Evolutionary conservation across 331 rosid genomes (phyloP).

Genomic region (Malus hybrid): DNA sequence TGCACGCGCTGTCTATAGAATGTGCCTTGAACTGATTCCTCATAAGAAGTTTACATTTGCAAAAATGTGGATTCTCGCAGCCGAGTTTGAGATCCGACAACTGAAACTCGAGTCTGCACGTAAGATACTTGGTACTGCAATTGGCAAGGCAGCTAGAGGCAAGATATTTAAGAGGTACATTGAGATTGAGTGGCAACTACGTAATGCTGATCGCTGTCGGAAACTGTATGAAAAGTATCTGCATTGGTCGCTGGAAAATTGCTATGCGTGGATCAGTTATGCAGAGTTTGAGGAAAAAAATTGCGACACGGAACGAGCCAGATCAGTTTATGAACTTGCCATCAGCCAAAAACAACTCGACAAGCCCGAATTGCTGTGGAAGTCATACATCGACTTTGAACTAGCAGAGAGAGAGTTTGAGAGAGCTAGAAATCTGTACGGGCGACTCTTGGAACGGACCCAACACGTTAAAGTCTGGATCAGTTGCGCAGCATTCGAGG

Average conservation of each 20-base stretch:
- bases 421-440: conserved; percentile 66
- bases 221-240: conserved; percentile 66
- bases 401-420: conserved; percentile 66
- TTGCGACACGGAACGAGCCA: conserved; percentile 69
- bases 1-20: conserved; percentile 52
- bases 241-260: conserved; percentile 72
- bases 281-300: conserved; percentile 74
- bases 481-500: conserved; percentile 67
- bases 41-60: conserved; percentile 78
- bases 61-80: conserved; percentile 80
- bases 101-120: conserved; percentile 63
- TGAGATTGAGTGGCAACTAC: conserved; percentile 77
- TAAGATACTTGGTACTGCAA: conserved; percentile 63
- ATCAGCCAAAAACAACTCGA: conserved; percentile 71
- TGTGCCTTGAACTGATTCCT: conserved; percentile 63
- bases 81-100: conserved; percentile 72
- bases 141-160: conserved; percentile 80
- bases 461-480: conserved; percentile 34
- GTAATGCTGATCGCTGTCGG: conserved; percentile 62
- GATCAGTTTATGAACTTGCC: conserved; percentile 78
- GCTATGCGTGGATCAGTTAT: conserved; percentile 76
- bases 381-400: conserved; percentile 83
- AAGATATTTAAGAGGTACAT: conserved; percentile 88
- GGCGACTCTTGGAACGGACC: conserved; percentile 67
- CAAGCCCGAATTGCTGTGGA: conserved; percentile 83